Evolutionary conservation across 2,329 filamentous ascomycete species (phyloP), one percentile per base, ranked within the genome.

Genomic region (Sarocladium oryzae): DNA sequence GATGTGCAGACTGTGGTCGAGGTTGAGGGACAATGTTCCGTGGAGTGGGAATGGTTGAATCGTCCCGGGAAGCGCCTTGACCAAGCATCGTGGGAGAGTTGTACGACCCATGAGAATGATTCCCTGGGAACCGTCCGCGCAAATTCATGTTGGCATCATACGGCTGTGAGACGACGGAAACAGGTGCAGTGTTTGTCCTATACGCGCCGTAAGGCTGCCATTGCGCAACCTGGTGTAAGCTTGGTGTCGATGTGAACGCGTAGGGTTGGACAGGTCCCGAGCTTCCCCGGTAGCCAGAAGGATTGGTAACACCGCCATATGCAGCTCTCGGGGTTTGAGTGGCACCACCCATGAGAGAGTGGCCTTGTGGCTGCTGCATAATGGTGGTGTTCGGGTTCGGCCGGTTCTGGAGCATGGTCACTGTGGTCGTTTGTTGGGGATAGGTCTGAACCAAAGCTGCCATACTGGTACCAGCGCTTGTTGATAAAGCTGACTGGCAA

Each of bases 391-490:
- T 62, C 54, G 86, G 85, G 51, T 78, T 77, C 56, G 85, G 81
- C 66, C 85, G 81, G 60, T 84, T 79, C 68, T 89, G 86, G 62
- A 91, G 82, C 79, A 90, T 86, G 57, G 84, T 84, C 61, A 84
- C 78, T 59, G 86, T 84, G 68, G 78, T 77, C 63, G 84, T 82
- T 70, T 89, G 85, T 72, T 88, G 85, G 62, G 87, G 81, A 66
- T 87, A 88, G 55, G 85, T 82, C 73, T 92, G 88, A 64, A 91
- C 85, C 75, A 92, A 77, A 69, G 88, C 86, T 75, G 88, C 88
- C 88, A 93, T 92, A 68, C 66, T 85, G 76, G 20, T 48, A 21
- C 43, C 43, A 48, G 18, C 24, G 26, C 20, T 11, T 20, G 54
- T 20, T 23, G 37, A 35, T 30, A 13, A 30, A 7, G 28, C 28